Percentiles rank a stretch among this genome's conserved stretches.
Conservation (phyloP, 306 rosid species). For the Ormosia emarginata region DNA sequence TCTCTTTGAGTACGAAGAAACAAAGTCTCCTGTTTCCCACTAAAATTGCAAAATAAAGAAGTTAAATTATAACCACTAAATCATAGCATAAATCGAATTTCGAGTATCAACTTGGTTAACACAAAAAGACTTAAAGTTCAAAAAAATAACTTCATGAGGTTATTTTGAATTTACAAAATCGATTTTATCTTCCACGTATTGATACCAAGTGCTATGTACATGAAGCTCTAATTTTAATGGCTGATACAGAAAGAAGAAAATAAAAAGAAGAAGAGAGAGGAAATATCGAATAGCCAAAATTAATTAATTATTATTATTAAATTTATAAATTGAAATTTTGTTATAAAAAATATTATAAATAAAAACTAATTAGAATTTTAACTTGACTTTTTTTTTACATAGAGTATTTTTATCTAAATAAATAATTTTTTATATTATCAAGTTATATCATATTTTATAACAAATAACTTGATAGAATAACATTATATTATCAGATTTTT, state of each 20-base stretch:
- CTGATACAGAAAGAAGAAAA: background rate
- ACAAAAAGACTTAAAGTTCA: background rate
- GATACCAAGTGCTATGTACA: background rate
- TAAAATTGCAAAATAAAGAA: background rate
- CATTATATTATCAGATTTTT: too few relatives aligned
- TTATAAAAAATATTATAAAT: too few relatives aligned
- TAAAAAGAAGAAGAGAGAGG: background rate
- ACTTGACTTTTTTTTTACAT: too few relatives aligned
- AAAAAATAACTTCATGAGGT: background rate
- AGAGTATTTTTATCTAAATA: too few relatives aligned
- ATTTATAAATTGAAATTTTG: too few relatives aligned
- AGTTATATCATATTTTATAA: too few relatives aligned
- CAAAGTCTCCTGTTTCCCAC: conserved; percentile 67
- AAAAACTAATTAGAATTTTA: too few relatives aligned
- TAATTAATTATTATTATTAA: too few relatives aligned
- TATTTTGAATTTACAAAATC: background rate
- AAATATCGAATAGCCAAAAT: too few relatives aligned
- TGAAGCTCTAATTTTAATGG: background rate
- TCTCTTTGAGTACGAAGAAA: conserved; percentile 66
- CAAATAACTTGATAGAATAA: too few relatives aligned
- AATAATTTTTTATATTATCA: too few relatives aligned
- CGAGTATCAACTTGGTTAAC: background rate
- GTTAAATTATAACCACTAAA: background rate
- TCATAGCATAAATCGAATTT: background rate
- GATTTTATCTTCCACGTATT: background rate